These are phyloP conservation scores for Cucurbitaria berberidis DNA, from an alignment of 2,329 filamentous ascomycete species.

Conservation along the genomic window DNA sequence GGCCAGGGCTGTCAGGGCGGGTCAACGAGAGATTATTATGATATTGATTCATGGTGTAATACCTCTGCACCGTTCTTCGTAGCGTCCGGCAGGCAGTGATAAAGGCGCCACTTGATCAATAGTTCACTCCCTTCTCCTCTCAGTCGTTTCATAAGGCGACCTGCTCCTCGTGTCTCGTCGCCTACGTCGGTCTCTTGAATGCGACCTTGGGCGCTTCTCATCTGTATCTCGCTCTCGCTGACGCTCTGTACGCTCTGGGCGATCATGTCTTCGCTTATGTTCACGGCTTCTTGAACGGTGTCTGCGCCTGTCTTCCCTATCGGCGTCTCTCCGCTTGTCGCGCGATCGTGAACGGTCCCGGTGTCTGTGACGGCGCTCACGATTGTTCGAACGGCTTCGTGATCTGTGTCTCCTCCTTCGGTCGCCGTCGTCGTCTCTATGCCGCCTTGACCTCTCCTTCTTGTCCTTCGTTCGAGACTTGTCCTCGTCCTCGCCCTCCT, in stretches of 20 bases:
- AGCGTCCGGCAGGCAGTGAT: background rate
- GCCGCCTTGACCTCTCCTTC: constrained; percentile 34
- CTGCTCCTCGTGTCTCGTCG: constrained; percentile 24
- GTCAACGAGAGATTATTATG: background rate
- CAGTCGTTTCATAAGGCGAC: constrained; percentile 23
- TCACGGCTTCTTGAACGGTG: constrained; percentile 41
- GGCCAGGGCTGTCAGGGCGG: background rate
- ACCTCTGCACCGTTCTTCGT: background rate
- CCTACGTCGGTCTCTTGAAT: constrained; percentile 21
- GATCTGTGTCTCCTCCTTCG: constrained; percentile 33
- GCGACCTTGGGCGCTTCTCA: constrained; percentile 37
- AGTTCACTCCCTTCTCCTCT: background rate
- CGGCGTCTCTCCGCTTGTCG: constrained; percentile 32
- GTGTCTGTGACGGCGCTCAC: constrained; percentile 36
- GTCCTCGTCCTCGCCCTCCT: constrained; percentile 43
- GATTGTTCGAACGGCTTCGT: constrained; percentile 36
- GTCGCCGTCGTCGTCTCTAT: constrained; percentile 33
- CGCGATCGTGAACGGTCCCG: constrained; percentile 39
- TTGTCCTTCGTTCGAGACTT: constrained; percentile 22
- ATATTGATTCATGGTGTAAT: background rate
- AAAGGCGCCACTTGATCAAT: too few relatives aligned
- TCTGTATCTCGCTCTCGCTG: constrained; percentile 26
- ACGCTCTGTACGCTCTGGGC: constrained; percentile 18
- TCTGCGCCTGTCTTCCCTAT: constrained; percentile 39
- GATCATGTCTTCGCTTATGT: constrained; percentile 31